Evolutionary conservation across 2,329 filamentous ascomycete species (phyloP), one percentile per base, ranked within the genome.

Genomic region (Fusarium nurragi): DNA sequence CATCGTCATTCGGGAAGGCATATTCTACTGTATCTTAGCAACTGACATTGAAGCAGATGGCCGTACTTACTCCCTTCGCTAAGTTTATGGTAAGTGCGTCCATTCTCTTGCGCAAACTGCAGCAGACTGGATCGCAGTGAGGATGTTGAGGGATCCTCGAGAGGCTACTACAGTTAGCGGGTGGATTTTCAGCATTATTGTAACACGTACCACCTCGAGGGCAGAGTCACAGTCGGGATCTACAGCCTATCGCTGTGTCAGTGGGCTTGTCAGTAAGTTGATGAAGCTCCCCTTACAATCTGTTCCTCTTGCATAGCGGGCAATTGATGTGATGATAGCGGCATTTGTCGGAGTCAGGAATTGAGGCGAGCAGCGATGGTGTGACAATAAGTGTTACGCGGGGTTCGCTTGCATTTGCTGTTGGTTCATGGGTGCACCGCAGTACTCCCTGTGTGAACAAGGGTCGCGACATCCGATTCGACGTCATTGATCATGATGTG

Each of bases 1-100:
- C 61, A 36, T 64, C 60, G n/a, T 64, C 61, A n/a, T 64, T 64
- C 3, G 61, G 61, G 13, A 44, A 64, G 9, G 60, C 60, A 37
- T 64, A 64, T 46, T 64, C 61, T 64, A 23, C 0, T 3, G 1
- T 0, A 1, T 0, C 3, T 64, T 9, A 59, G 53, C 6, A 4
- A n/a, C 0, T 0, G 13, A 7, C 6, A 6, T 5, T 1, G 2
- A 1, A 2, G 1, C 3, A 0, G 0, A 0, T 4, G 9, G 1
- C 0, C 22, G 0, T 44, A 43, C 60, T 45, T 3, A 64, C 60
- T 64, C 13, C 60, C 60, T 60, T 60, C 60, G 5, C 60, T 64
- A 7, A 64, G 13, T n/a, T 28, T 49, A 13, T 64, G 60, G 18
- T 64, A 64, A 0, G 60, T 64, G 6, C 60, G 60, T 6, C 60